These are phyloP conservation scores for Alloteropsis semialata DNA, from an alignment of 176 grass and related monocot species.

Conservation along the genomic window DNA sequence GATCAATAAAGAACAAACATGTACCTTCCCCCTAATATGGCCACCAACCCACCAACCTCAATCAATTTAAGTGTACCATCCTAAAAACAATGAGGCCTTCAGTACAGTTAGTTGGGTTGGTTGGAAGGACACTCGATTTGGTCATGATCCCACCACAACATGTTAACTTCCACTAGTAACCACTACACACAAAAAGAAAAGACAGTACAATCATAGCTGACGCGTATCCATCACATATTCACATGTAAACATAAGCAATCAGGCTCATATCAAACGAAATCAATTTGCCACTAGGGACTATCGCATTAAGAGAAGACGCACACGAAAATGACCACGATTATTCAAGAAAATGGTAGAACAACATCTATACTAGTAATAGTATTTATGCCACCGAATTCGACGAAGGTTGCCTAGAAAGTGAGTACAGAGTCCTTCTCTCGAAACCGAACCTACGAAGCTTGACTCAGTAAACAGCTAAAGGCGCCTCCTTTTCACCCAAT, in stretches of 20 bases:
- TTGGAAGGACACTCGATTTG: neutral
- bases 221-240: neutral
- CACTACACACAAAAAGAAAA: neutral
- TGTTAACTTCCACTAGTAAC: neutral
- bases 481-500: neutral
- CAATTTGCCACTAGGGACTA: neutral
- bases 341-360: neutral
- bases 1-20: conserved; percentile 16
- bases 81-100: neutral
- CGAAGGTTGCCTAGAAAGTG: neutral
- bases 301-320: neutral
- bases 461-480: neutral
- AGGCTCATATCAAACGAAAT: neutral
- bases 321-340: neutral
- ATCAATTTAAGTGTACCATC: conserved; percentile 7
- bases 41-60: conserved; percentile 13
- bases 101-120: conserved; percentile 26
- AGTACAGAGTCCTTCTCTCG: neutral
- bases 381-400: neutral
- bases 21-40: neutral
- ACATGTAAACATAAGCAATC: neutral
- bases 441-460: neutral
- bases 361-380: no score
- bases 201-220: neutral
- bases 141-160: conserved; percentile 13